Percentiles rank a stretch among this genome's conserved stretches.
phyloP scores from a whole-genome alignment of 2,329 filamentous ascomycete genomes.

The Aschersonia sp. region DNA sequence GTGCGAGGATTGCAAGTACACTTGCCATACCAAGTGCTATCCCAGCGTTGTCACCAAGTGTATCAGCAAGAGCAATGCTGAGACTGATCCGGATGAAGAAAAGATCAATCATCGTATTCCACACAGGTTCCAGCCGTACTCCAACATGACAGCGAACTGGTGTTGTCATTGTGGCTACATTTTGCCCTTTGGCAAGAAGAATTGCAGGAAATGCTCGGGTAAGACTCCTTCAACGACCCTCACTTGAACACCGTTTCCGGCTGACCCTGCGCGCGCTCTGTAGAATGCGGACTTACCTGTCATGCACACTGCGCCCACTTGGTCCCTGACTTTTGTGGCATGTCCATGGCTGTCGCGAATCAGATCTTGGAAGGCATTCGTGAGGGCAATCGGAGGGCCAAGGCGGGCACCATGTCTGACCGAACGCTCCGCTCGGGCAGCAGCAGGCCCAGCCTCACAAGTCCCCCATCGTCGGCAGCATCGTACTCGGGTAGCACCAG shows the following conservation, averaged over 20 bases:
- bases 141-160: constrained; percentile 97
- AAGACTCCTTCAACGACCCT: constrained; percentile 14
- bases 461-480: constrained; percentile 17
- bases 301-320: constrained; percentile 87
- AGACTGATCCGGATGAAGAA: constrained; percentile 95
- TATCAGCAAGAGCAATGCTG: constrained; percentile 98
- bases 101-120: constrained; percentile 99
- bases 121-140: constrained; percentile 91
- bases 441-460: constrained; percentile 29
- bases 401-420: constrained; percentile 43
- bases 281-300: constrained; percentile 82
- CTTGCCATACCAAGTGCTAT: constrained; percentile 97
- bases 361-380: constrained; percentile 81
- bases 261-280: not conserved
- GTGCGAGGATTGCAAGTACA: constrained; percentile 98
- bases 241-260: not conserved
- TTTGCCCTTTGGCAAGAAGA: constrained; percentile 86
- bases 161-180: constrained; percentile 98
- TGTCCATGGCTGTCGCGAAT: constrained; percentile 96
- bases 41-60: constrained; percentile 95
- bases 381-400: constrained; percentile 54
- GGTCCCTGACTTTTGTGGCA: constrained; percentile 96
- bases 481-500: constrained; percentile 18
- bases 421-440: constrained; percentile 46
- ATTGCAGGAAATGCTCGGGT: constrained; percentile 84